A percentile compares a stretch with the other conserved stretches of the same genome.
Conservation (phyloP, 2,329 filamentous ascomycete genomes). For the Ophiostoma angusticollis region DNA sequence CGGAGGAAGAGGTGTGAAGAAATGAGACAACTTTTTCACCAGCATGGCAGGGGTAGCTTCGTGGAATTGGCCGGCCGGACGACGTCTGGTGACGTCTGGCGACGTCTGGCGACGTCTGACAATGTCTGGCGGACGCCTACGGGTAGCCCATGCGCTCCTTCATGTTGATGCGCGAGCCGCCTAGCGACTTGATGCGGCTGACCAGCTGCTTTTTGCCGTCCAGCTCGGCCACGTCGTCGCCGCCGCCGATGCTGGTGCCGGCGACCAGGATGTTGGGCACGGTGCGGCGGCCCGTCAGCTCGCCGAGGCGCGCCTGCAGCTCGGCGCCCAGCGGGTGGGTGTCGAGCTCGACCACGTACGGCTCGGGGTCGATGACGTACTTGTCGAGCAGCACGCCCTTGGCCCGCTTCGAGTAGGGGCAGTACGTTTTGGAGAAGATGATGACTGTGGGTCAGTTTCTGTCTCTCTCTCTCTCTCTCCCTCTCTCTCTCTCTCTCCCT, state of each 20-base stretch:
- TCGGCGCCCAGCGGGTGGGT: slow-evolving; percentile 58
- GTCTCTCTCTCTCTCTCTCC: not conserved
- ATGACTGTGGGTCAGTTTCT: slow-evolving; percentile 47
- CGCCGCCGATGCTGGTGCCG: slow-evolving; percentile 78
- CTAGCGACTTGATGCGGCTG: slow-evolving; percentile 59
- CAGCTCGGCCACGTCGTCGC: slow-evolving; percentile 70
- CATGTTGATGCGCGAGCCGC: slow-evolving; percentile 49
- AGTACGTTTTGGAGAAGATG: slow-evolving; percentile 93
- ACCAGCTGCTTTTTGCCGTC: slow-evolving; percentile 54
- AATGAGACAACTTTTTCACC: too few relatives aligned
- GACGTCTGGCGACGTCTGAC: too few relatives aligned
- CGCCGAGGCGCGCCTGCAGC: slow-evolving; percentile 58
- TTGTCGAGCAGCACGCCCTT: slow-evolving; percentile 74
- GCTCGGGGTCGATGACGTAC: slow-evolving; percentile 70
- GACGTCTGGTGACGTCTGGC: too few relatives aligned
- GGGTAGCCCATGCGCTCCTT: slow-evolving; percentile 33
- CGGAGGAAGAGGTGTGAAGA: too few relatives aligned
- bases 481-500: not conserved
- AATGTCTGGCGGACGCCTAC: not conserved
- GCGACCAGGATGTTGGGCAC: slow-evolving; percentile 89
- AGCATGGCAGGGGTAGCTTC: too few relatives aligned
- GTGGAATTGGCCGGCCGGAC: too few relatives aligned
- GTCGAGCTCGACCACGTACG: slow-evolving; percentile 85
- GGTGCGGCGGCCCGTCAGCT: slow-evolving; percentile 67
- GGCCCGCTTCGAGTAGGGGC: slow-evolving; percentile 71